Base-by-base conservation (phyloP, 148 eudicot genomes). In the Rhododendron williamsianum region DNA sequence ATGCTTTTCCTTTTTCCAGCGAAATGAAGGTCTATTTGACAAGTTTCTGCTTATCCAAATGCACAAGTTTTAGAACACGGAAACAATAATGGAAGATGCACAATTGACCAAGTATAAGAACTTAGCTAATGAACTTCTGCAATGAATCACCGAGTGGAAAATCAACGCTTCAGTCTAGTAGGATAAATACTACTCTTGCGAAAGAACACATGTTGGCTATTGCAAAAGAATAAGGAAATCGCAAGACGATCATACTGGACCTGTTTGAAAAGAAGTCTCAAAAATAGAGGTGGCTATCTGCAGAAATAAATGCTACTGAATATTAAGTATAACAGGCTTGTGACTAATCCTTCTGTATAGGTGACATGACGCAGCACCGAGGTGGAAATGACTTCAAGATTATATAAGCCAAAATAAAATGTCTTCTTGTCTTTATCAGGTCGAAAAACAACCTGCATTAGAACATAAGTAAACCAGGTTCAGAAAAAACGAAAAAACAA, bases 391-490 rank as follows among this genome's bases (percentile, higher is more conserved):
- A 51, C 77, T 46, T 5, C 51, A 67, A 67, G 38, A 19, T 63
- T 67, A 15, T 82, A 67, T 12, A 30, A 23, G 41, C 33, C 19
- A 46, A 65, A 65, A 46, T 6, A 81, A 35, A 23, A 46, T 21
- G 77, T 45, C 30, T 69, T 13, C 73, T 43, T 8, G 21, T 45
- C 54, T 8, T 25, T 67, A 7, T 25, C 38, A 45, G 84, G 7
- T 45, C 15, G 13, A 16, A 11, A 45, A 65, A 51, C 38, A 85
- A 21, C 87, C 84, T 81, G 80, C 83, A 63, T 45, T 58, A 60
- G 48, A 16, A 71, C 58, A 86, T 21, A 52, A 46, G 36, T 43
- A 46, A 46, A 23, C n/a, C 56, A 67, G 4, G 46, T 54, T 51
- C 19, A 72, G 76, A 71, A 67, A 23, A 11, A 8, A 6, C 12